Conservation (phyloP, 2,329 filamentous ascomycete genomes). For the Pseudogymnoascus sp. region DNA sequence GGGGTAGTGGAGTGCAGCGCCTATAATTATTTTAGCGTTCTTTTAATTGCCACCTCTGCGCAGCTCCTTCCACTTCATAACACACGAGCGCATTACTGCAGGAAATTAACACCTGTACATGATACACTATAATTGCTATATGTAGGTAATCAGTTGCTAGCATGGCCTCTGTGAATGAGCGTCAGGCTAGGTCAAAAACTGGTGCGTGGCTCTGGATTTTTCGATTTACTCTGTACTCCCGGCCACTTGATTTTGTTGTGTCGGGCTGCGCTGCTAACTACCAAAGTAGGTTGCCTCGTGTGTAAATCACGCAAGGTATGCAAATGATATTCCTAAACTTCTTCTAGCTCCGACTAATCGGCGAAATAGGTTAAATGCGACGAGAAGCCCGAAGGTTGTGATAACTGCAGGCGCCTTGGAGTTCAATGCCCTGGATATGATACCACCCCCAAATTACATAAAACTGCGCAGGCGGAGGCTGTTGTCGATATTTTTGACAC, state of each 20-base stretch:
- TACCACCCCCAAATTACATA: neutral
- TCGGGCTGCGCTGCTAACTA: neutral
- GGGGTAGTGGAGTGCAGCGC: too few species aligned
- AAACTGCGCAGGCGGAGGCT: slow-evolving; percentile 1
- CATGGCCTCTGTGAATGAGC: neutral
- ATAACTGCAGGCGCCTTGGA: slow-evolving; percentile 21
- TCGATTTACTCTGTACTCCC: neutral
- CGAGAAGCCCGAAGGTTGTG: slow-evolving; percentile 17
- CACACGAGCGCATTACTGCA: too few species aligned
- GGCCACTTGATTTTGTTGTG: neutral
- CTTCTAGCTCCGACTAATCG: neutral
- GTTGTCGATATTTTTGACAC: slow-evolving; percentile 25
- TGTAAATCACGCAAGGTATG: slow-evolving; percentile 5
- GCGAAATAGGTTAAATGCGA: slow-evolving; percentile 22
- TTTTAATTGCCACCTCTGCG: too few species aligned
- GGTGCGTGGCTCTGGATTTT: neutral
- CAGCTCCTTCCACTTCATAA: too few species aligned
- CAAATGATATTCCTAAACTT: neutral
- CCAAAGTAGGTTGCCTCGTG: neutral
- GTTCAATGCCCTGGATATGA: slow-evolving; percentile 24
- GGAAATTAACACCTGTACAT: too few species aligned
- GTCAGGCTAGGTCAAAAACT: neutral
- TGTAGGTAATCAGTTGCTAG: neutral
- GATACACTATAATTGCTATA: neutral
- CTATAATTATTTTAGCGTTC: too few species aligned